A percentile compares a stretch with the other conserved stretches of the same genome.
Evolutionary conservation across 805 yeast genomes (phyloP).

Genomic region (Cyberlindnera bimundalis): DNA sequence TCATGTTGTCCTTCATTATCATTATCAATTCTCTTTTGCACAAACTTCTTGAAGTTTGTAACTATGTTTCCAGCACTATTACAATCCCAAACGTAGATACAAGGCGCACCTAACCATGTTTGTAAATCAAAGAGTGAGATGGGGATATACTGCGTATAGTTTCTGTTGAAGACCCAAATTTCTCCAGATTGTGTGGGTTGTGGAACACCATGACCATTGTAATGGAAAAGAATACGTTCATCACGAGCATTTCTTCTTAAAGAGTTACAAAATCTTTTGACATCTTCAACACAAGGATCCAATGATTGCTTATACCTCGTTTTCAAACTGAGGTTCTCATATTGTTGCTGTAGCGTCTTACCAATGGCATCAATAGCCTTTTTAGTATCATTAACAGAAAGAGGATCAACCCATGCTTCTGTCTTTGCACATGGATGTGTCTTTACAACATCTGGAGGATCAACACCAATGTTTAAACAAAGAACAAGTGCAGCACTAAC

Average conservation of each 20-base stretch:
- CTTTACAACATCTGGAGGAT: slow-evolving; percentile 93
- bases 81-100: slow-evolving; percentile 92
- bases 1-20: slow-evolving; percentile 60
- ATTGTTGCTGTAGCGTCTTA: slow-evolving; percentile 79
- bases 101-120: slow-evolving; percentile 97
- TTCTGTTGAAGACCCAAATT: slow-evolving; percentile 96
- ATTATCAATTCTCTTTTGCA: slow-evolving; percentile 83
- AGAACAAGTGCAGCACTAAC: slow-evolving; percentile 89
- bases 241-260: slow-evolving; percentile 88
- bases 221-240: slow-evolving; percentile 89
- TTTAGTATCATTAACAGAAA: slow-evolving; percentile 74
- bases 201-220: slow-evolving; percentile 98
- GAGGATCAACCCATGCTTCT: slow-evolving; percentile 94
- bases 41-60: slow-evolving; percentile 82
- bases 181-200: slow-evolving; percentile 96
- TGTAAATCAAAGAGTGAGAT: slow-evolving; percentile 93
- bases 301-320: slow-evolving; percentile 87
- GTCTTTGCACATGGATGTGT: slow-evolving; percentile 89
- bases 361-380: slow-evolving; percentile 92
- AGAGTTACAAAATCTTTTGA: slow-evolving; percentile 85
- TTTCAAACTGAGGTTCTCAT: slow-evolving; percentile 81
- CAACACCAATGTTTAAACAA: slow-evolving; percentile 91
- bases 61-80: slow-evolving; percentile 93
- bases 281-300: slow-evolving; percentile 95
- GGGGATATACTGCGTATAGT: slow-evolving; percentile 96